A percentile compares a stretch with the other conserved stretches of the same genome.
phyloP scores from a whole-genome alignment of 306 rosid species.

The Betula pendula region DNA sequence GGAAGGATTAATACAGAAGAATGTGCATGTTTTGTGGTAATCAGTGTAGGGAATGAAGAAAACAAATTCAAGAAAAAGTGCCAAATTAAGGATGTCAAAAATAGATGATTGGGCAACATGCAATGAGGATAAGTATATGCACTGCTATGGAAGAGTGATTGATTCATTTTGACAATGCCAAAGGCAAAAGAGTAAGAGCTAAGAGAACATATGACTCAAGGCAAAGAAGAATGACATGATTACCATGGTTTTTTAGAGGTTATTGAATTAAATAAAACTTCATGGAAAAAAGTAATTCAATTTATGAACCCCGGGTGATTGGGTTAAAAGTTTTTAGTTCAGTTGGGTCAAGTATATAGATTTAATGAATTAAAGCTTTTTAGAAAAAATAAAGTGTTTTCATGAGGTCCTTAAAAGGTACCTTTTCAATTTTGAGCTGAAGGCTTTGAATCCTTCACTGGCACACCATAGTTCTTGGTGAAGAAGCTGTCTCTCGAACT shows the following conservation, averaged over 20 bases:
- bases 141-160: not conserved
- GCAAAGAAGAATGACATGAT: not conserved
- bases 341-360: not conserved
- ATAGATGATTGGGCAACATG: not conserved
- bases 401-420: conserved; percentile 23
- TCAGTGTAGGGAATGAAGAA: too few species aligned
- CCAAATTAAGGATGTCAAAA: not conserved
- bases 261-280: conserved; percentile 1
- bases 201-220: not conserved
- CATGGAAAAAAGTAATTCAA: not conserved
- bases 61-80: too few species aligned
- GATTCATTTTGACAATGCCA: not conserved
- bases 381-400: not conserved
- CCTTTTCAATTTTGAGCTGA: conserved; percentile 87
- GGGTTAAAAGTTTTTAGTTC: not conserved
- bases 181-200: not conserved
- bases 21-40: too few species aligned
- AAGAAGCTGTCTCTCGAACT: conserved; percentile 84
- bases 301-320: not conserved
- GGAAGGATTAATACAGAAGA: too few species aligned
- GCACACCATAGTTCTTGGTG: conserved; percentile 96
- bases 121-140: not conserved
- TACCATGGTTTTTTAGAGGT: not conserved
- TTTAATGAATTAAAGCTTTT: not conserved
- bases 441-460: conserved; percentile 95